Evolutionary conservation across 306 rosid species (phyloP).

Genomic region (Hippophae rhamnoides): DNA sequence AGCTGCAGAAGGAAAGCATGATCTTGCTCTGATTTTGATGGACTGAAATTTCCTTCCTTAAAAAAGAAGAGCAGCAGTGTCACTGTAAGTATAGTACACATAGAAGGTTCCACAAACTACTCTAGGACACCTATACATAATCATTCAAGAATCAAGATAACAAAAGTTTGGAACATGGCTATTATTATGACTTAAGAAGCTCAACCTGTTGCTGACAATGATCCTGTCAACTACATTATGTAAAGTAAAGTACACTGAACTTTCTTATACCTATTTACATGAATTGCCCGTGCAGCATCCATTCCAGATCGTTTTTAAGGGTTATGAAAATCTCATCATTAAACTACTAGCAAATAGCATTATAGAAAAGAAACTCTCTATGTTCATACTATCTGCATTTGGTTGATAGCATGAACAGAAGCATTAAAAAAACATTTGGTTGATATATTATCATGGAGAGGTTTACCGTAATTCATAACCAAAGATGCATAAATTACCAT

Average conservation of each 20-base stretch:
- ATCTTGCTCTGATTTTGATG: conserved; percentile 59
- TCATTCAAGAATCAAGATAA: no score
- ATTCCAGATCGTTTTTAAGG: no score
- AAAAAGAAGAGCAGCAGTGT: conserved; percentile 29
- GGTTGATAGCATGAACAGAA: background rate
- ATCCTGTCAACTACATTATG: no score
- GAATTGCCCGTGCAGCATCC: no score
- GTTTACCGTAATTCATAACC: background rate
- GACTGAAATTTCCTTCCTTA: conserved; percentile 76
- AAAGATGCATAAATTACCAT: background rate
- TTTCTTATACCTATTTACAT: no score
- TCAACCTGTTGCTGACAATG: no score
- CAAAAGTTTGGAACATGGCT: no score
- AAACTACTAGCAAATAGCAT: background rate
- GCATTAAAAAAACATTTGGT: background rate
- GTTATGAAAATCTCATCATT: no score
- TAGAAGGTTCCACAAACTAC: no score
- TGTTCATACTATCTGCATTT: background rate
- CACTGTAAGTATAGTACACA: background rate
- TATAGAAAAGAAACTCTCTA: background rate
- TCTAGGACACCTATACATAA: no score
- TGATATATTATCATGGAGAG: background rate
- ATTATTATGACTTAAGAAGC: no score
- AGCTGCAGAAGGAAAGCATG: conserved; percentile 86
- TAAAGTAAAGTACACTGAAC: no score